Base-by-base conservation (phyloP, 2,329 filamentous ascomycete genomes). In the Aspergillus unguis region DNA sequence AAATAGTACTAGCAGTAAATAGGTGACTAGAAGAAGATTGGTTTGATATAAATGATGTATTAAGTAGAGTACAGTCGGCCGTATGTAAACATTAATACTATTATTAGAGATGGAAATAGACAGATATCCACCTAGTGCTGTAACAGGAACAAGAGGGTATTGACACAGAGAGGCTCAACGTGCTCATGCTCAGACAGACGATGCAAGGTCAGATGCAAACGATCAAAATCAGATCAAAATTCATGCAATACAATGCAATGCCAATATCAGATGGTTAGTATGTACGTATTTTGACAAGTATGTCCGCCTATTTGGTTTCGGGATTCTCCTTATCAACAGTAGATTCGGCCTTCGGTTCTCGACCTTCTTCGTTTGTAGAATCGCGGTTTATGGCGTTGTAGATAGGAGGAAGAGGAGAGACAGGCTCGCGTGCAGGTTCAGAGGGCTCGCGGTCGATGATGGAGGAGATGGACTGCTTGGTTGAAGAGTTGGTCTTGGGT, bases 381-480 rank as follows among this genome's bases (percentile, higher is more conserved):
- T 53, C 52, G 27, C 44, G 48, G 32, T 62, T 56, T 5, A 53
- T 54, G 27, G 55, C 54, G 41, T 61, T 65, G 1, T 56, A 52
- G n/a, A 54, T 37, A 25, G 60, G 60, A 27, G 63, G 52, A 3
- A 61, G 52, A 9, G 61, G 50, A 0, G 65, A 55, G 31, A 38
- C 31, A 50, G 11, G 61, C 51, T 65, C 65, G 35, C 65, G 61
- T 23, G 63, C 61, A 5, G 54, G 50, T 28, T 64, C 60, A 7
- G 17, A 6, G 0, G 68, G 67, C 5, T 66, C 62, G 8, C 65
- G 64, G 52, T 73, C 70, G 46, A 73, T 71, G 36, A 73, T 72
- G 2, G 70, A 71, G 2, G 68, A 71, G 40, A 73, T 73, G 25
- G 69, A 68, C 37, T 71, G 70, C 57, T 72, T 72, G 27, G 61